Percentiles rank a stretch among this genome's conserved stretches.
phyloP scores from a whole-genome alignment of 768 basidiomycete species.

The Lactarius deliciosus region DNA sequence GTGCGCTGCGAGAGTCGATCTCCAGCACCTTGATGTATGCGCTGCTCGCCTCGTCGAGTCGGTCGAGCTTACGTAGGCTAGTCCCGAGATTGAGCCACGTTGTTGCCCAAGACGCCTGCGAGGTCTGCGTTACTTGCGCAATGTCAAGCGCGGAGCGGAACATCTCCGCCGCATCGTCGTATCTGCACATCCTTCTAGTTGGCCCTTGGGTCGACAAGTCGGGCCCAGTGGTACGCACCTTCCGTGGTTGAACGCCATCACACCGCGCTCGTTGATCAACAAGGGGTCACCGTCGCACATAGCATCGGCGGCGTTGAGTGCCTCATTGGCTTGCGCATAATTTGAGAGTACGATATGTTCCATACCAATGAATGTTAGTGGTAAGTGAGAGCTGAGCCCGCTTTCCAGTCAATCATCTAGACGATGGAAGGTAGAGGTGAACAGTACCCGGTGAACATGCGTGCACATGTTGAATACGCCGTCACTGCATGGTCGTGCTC shows the following conservation, averaged over 20 bases:
- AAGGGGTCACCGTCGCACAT: constrained; percentile 90
- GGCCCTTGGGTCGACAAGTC: neutral
- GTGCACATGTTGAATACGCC: constrained; percentile 94
- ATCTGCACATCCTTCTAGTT: constrained; percentile 46
- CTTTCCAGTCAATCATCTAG: neutral
- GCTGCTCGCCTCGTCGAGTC: constrained; percentile 59
- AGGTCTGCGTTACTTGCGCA: constrained; percentile 81
- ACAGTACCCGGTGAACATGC: constrained; percentile 89
- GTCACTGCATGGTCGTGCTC: constrained; percentile 99
- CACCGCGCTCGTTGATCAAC: constrained; percentile 88
- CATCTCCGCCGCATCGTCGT: constrained; percentile 62
- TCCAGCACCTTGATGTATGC: constrained; percentile 81
- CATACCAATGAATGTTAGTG: constrained; percentile 96
- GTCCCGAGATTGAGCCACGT: constrained; percentile 95
- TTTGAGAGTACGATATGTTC: constrained; percentile 93
- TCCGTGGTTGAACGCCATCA: constrained; percentile 86
- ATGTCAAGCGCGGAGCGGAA: constrained; percentile 78
- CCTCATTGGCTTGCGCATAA: constrained; percentile 78
- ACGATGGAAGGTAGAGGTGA: constrained; percentile 13
- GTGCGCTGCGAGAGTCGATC: constrained; percentile 80
- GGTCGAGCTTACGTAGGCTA: constrained; percentile 71
- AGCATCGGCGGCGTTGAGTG: constrained; percentile 73
- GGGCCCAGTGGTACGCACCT: constrained; percentile 50
- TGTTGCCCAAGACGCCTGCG: constrained; percentile 80
- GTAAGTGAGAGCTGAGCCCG: constrained; percentile 82